phyloP scores from a whole-genome alignment of 345 rosid genomes.

The rapeseed (Brassica napus) region Da-Ae NC_063437.1:12369501-12370000 shows the following conservation, averaged over 20 bases:
- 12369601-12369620: not conserved
- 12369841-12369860: not conserved
- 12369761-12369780: not conserved
- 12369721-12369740: not conserved
- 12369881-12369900: not conserved
- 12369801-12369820: not conserved
- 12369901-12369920: not conserved
- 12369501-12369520: not conserved
- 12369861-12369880: not conserved
- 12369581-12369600: too few relatives aligned
- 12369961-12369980: not conserved
- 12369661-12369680: not conserved
- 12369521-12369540: not conserved
- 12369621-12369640: not conserved
- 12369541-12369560: not conserved
- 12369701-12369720: not conserved
- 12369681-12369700: not conserved
- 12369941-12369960: not conserved
- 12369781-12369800: not conserved
- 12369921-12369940: not conserved
- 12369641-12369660: not conserved
- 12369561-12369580: not conserved
- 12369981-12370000: not conserved
- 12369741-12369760: not conserved
- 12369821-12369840: not conserved